Base-by-base conservation (phyloP, 805 yeast species). In the Aciculoconidium aculeatum region DNA sequence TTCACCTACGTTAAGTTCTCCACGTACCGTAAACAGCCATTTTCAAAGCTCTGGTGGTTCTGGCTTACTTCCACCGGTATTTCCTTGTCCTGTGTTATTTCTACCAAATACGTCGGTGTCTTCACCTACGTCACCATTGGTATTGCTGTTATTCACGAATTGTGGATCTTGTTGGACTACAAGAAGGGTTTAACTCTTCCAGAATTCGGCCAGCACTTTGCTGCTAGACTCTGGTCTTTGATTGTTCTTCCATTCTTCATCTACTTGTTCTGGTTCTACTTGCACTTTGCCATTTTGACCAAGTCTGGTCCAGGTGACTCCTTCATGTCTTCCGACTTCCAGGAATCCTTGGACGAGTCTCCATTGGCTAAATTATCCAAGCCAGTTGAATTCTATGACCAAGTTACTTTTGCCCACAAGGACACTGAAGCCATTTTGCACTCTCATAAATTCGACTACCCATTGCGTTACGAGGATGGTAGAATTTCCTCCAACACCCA, bases 281-380 rank as follows among this genome's bases (percentile, higher is more conserved):
- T 88, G 31, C 99, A 92, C 59, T 92, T 92, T 59, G 71, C 75
- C 17, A 72, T 92, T 15, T 71, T 92, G 47, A 70, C 61, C 44
- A 79, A 73, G 42, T 88, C 97, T 2, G 99, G 99, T 16, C 92
- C 96, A 4, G 99, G 99, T 38, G 96, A 92, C 53, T 68, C 70
- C 3, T 87, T 90, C 54, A 92, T 92, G 98, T 75, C 92, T n/a
- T 70, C 92, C 5, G 88, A 81, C 36, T 92, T 92, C 70, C 97
- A 92, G 62, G 95, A 86, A 49, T 80, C 95, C 18, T 68, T 92
- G 30, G 79, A 76, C 20, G 98, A 92, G 51, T 83, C 88, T 28
- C 77, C 83, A 14, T 53, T 83, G 46, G 83, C 90, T 9, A 70
- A 60, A 44, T 75, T 75, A 17, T 74, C 95, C 2, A 78, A 74